Percentiles rank a stretch among this genome's conserved stretches.
Conservation (phyloP, 352 stramenopile species). For the Thalassiosira exigua region DNA sequence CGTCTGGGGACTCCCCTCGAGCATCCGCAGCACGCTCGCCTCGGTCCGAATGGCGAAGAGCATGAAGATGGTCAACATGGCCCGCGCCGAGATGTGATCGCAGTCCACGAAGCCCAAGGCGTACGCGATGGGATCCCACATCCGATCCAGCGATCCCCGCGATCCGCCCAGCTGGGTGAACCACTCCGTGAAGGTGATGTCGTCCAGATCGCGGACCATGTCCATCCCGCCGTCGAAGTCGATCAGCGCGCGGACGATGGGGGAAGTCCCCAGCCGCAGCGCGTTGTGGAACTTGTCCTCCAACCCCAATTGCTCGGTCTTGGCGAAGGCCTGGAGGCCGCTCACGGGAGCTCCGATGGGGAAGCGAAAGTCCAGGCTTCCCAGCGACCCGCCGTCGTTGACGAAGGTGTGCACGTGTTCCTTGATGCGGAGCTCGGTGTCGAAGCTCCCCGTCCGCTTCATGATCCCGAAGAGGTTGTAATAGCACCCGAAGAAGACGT, state of each 20-base stretch:
- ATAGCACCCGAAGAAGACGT: conserved; percentile 91
- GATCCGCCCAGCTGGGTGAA: conserved; percentile 86
- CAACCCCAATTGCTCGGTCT: conserved; percentile 82
- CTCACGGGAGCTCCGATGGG: conserved; percentile 86
- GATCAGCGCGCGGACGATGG: conserved; percentile 87
- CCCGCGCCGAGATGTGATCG: conserved; percentile 87
- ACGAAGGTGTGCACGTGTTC: conserved; percentile 89
- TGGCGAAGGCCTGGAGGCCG: conserved; percentile 86
- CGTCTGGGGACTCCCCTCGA: conserved; percentile 87
- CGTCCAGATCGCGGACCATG: conserved; percentile 88
- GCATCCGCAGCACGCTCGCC: conserved; percentile 87
- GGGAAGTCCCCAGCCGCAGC: conserved; percentile 84
- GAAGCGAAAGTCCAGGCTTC: conserved; percentile 87
- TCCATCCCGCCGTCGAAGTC: conserved; percentile 90
- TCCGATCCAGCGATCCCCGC: conserved; percentile 84
- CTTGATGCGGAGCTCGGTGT: conserved; percentile 86
- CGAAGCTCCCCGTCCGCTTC: conserved; percentile 87
- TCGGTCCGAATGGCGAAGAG: conserved; percentile 89
- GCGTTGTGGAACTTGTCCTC: conserved; percentile 88
- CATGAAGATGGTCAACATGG: conserved; percentile 91
- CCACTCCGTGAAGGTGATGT: conserved; percentile 89
- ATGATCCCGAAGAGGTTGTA: conserved; percentile 92
- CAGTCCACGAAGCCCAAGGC: conserved; percentile 89
- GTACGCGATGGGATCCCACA: conserved; percentile 91
- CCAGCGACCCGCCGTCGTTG: conserved; percentile 86